Evolutionary conservation across 495 filamentous ascomycete genomes (phyloP).

Genomic region (Tuber brumale): DNA sequence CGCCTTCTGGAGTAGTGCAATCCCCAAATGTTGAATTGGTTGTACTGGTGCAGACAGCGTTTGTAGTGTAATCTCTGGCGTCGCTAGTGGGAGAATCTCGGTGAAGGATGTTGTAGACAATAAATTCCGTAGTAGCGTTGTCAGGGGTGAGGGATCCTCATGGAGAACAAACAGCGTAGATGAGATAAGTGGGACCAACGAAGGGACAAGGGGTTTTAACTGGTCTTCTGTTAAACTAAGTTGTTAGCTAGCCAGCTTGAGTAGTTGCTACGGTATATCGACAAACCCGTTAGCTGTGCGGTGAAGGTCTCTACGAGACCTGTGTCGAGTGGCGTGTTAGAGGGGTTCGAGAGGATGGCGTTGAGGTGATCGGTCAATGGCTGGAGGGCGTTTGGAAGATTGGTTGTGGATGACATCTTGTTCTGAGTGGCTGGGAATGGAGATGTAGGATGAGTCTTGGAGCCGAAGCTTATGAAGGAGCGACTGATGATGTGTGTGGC

Average conservation of each 20-base stretch:
- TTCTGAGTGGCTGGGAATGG: background rate
- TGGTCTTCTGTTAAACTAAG: constrained; percentile 15
- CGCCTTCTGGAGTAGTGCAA: constrained; percentile 25
- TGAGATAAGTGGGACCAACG: constrained; percentile 24
- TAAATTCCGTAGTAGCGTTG: constrained; percentile 28
- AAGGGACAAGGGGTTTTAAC: constrained; percentile 18
- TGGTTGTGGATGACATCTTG: background rate
- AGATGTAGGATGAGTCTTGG: background rate
- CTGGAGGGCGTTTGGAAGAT: constrained; percentile 8
- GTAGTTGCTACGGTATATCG: background rate
- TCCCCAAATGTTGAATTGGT: constrained; percentile 19
- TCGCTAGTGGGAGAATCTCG: constrained; percentile 22
- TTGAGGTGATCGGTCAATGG: constrained; percentile 22
- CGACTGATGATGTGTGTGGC: background rate
- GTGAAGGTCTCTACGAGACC: constrained; percentile 34
- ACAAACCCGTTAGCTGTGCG: constrained; percentile 26
- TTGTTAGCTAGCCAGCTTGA: constrained; percentile 6
- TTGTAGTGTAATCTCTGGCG: constrained; percentile 18
- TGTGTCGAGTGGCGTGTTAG: constrained; percentile 20
- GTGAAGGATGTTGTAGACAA: constrained; percentile 22
- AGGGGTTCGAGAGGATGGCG: constrained; percentile 17
- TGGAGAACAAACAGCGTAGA: constrained; percentile 14
- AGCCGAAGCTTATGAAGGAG: background rate
- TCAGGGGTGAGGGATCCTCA: constrained; percentile 29
- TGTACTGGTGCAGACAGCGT: constrained; percentile 20